Percentiles rank a stretch among this genome's conserved stretches.
These are phyloP conservation scores for Lodderomyces margitis DNA, from an alignment of 1,139 yeast genomes.

Conservation along the genomic window DNA sequence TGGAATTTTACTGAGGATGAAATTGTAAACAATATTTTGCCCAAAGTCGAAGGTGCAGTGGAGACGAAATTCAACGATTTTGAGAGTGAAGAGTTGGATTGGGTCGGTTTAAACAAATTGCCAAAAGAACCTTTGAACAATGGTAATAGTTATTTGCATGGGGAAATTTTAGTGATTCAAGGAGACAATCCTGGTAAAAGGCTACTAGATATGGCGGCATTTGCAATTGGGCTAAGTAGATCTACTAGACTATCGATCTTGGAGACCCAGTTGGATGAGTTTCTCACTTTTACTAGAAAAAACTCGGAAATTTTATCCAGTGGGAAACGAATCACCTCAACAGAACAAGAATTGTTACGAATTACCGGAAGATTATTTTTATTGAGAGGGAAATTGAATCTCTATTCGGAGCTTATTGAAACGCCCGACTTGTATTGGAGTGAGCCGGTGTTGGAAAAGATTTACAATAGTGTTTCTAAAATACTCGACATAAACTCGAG, in stretches of 20 bases:
- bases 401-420: constrained; percentile 86
- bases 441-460: constrained; percentile 76
- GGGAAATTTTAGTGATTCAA: constrained; percentile 66
- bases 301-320: constrained; percentile 65
- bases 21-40: constrained; percentile 49
- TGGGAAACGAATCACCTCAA: constrained; percentile 57
- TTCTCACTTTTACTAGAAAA: constrained; percentile 57
- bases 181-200: constrained; percentile 47
- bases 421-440: constrained; percentile 94
- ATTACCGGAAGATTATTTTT: constrained; percentile 73
- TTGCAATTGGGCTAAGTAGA: constrained; percentile 82
- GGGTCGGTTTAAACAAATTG: constrained; percentile 47
- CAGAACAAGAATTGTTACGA: constrained; percentile 62
- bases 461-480: constrained; percentile 68
- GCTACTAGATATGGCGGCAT: constrained; percentile 78
- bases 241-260: constrained; percentile 81
- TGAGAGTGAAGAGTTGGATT: constrained; percentile 89
- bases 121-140: constrained; percentile 26
- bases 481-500: constrained; percentile 75
- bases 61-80: constrained; percentile 41
- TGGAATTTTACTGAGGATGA: constrained; percentile 71
- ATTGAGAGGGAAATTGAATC: constrained; percentile 75
- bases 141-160: constrained; percentile 50
- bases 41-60: constrained; percentile 35
- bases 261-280: constrained; percentile 69